Percentiles rank a stretch among this genome's conserved stretches.
Conservation (phyloP, 306 rosid species). For the Dalbergia cochinchinensis region DNA sequence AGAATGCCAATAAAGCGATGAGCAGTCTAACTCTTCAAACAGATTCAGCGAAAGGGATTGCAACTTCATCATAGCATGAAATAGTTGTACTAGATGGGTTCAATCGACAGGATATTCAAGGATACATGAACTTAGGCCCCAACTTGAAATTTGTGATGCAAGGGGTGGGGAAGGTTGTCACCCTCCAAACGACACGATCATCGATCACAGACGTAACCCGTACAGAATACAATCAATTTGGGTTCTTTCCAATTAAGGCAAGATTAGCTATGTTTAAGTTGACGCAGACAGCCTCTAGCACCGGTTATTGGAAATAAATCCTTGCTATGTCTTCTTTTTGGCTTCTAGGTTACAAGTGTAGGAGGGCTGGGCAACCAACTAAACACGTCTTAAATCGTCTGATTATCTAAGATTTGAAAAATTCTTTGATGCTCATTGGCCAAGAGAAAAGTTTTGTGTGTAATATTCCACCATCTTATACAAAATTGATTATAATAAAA, state of each 20-base stretch:
- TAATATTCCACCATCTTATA: no score
- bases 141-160: constrained; percentile 27
- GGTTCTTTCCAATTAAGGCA: not conserved
- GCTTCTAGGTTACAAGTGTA: no score
- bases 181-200: constrained; percentile 44
- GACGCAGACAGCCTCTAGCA: not conserved
- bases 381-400: not conserved
- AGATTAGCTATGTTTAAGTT: constrained; percentile 2
- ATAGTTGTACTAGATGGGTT: not conserved
- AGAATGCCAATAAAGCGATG: constrained; percentile 30
- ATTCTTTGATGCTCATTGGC: no score
- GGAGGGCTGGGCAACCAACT: not conserved
- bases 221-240: constrained; percentile 4
- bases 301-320: not conserved
- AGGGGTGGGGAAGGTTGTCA: constrained; percentile 47
- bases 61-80: constrained; percentile 30
- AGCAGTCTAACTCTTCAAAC: constrained; percentile 32
- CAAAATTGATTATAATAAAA: no score
- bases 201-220: constrained; percentile 33
- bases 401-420: not conserved
- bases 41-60: constrained; percentile 39
- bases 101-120: not conserved
- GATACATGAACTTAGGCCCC: constrained; percentile 45
- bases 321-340: no score
- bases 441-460: no score